Evolutionary conservation across 441 rosid species (phyloP), one percentile per base, ranked within the genome.

Genomic region (Erodium trifolium): DNA sequence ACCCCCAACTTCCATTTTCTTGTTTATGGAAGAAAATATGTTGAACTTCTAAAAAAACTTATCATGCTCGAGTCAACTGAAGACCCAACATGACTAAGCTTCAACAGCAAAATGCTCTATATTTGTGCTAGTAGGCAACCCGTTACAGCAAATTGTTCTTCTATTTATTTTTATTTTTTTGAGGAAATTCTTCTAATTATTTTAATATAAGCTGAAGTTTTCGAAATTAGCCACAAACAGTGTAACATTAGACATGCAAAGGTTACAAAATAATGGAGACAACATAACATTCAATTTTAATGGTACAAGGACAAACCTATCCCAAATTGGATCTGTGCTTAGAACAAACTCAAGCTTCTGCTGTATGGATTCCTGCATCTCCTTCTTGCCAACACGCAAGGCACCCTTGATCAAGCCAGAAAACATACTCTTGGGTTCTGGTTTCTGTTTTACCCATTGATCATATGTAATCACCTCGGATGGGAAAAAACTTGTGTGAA

Each of bases 351-450:
- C 80, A 75, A 88, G 91, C 79, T 89, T 85, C 79, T 91, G 86
- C 37, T 81, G 75, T 1, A 87, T 78, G 8, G 96, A 86, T 77
- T 93, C 97, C 67, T 86, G 93, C 90, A 80, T 84, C 78, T 93
- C 99, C 76, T 89, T 89, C 82, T 87, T 91, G 29, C 84, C 97
- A 78, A 83, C 75, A 67, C 74, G 79, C 68, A 93, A 85, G 64
- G 89, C 88, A 55, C 93, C 93, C 81, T 84, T 89, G 64, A 93
- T 82, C 99, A 96, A 91, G 71, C 89, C 92, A 66, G 96, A 78
- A 41, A 91, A 74, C 66, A 69, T 65, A 63, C 74, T 74, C 81
- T 72, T 87, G 7, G 82, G 63, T 72, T 84, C 93, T 59, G 93
- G 88, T 79, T 94, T 94, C 77, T 88, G 67, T 45, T 79, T 83